Evolutionary conservation across 805 yeast genomes (phyloP).

Genomic region (Lipomyces japonicus): DNA sequence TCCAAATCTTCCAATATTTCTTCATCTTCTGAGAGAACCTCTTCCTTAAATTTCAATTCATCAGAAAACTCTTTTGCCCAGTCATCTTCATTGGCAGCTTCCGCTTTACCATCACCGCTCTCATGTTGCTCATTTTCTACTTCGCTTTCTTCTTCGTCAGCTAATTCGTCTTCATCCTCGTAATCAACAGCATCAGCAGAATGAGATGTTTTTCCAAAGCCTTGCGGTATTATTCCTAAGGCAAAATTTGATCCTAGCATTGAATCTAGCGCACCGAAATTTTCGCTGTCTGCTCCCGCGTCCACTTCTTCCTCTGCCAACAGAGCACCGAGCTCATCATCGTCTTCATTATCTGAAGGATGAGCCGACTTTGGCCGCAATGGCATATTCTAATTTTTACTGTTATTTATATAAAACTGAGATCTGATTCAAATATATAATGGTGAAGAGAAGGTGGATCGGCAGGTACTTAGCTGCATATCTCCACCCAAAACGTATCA

Average conservation of each 20-base stretch:
- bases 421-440: no score
- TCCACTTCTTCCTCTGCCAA: conserved; percentile 19
- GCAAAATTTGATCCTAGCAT: conserved; percentile 1
- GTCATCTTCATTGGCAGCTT: conserved; percentile 39
- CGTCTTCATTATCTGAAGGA: conserved; percentile 6
- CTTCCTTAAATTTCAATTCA: conserved; percentile 6
- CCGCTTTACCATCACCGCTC: conserved; percentile 30
- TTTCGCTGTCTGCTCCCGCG: conserved; percentile 13
- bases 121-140: conserved; percentile 29
- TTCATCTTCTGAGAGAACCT: conserved; percentile 4
- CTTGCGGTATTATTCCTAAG: conserved; percentile 1
- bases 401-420: no score
- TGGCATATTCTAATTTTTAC: no score
- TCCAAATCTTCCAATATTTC: conserved; percentile 1
- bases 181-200: conserved; percentile 92
- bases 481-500: no score
- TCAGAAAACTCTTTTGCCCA: conserved; percentile 34
- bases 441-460: no score
- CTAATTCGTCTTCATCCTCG: conserved; percentile 90
- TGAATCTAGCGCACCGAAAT: conserved; percentile 4
- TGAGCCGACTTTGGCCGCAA: no score
- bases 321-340: conserved; percentile 16
- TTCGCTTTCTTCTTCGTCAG: conserved; percentile 66
- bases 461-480: no score
- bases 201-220: conserved; percentile 43